phyloP scores from a whole-genome alignment of 2,329 filamentous ascomycete genomes.

The Juglanconis sp. region DNA sequence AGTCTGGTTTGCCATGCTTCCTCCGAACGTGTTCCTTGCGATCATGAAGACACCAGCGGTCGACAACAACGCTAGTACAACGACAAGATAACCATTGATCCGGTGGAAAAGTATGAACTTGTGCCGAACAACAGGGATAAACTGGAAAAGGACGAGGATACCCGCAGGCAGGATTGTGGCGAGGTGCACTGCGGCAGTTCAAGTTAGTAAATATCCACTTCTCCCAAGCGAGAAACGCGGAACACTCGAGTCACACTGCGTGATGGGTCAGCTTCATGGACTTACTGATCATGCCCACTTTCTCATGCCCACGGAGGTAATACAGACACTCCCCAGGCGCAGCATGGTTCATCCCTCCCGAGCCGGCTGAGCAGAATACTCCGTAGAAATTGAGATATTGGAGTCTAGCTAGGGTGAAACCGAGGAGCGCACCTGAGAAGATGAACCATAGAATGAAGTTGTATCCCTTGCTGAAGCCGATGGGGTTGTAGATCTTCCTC shows the following conservation, averaged over 20 bases:
- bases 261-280: no score
- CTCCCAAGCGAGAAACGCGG: no score
- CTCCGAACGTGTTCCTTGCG: conserved; percentile 48
- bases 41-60: conserved; percentile 53
- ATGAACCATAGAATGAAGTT: conserved; percentile 28
- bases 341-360: not conserved
- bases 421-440: conserved; percentile 39
- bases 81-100: conserved; percentile 55
- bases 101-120: conserved; percentile 53
- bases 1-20: conserved; percentile 47
- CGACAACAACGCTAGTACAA: conserved; percentile 44
- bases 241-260: no score
- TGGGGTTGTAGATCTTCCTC: conserved; percentile 21
- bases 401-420: conserved; percentile 46
- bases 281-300: conserved; percentile 35
- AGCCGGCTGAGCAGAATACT: conserved; percentile 24
- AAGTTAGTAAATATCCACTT: no score
- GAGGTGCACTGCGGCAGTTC: conserved; percentile 34
- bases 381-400: conserved; percentile 44
- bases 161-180: conserved; percentile 41
- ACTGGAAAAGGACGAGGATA: conserved; percentile 44
- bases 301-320: conserved; percentile 27
- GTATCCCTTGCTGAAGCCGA: conserved; percentile 23
- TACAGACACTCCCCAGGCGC: conserved; percentile 41
- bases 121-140: conserved; percentile 44